These are phyloP conservation scores for Spathaspora boniae DNA, from an alignment of 805 yeast species.

Conservation along the genomic window DNA sequence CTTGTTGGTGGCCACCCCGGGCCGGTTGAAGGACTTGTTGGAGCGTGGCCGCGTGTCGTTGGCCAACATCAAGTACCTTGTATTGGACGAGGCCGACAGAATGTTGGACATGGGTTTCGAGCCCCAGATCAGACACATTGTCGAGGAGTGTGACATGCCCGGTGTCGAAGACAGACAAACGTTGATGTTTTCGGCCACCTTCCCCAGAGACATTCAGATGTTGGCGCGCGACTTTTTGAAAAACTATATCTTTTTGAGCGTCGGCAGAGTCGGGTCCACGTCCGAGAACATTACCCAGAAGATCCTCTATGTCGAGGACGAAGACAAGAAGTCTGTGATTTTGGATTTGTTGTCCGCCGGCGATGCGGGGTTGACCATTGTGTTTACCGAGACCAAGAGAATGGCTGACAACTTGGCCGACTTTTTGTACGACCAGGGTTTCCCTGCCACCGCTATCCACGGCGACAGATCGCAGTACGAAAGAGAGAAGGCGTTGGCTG, in stretches of 20 bases:
- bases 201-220: constrained; percentile 96
- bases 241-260: constrained; percentile 92
- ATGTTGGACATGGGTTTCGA: constrained; percentile 99
- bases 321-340: constrained; percentile 85
- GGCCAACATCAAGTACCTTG: constrained; percentile 86
- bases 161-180: constrained; percentile 89
- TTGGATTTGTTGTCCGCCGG: constrained; percentile 79
- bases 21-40: constrained; percentile 93
- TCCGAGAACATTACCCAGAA: constrained; percentile 97
- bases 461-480: constrained; percentile 98
- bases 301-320: constrained; percentile 87
- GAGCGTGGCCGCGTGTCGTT: constrained; percentile 94
- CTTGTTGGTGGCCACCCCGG: constrained; percentile 96
- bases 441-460: constrained; percentile 98
- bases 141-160: constrained; percentile 98
- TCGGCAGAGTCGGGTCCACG: constrained; percentile 99
- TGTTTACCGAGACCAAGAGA: constrained; percentile 97
- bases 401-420: constrained; percentile 96
- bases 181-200: constrained; percentile 97
- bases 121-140: constrained; percentile 98
- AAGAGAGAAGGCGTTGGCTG: constrained; percentile 95
- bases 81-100: constrained; percentile 98
- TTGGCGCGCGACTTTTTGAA: constrained; percentile 96
- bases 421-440: constrained; percentile 80
- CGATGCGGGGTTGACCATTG: constrained; percentile 82